phyloP scores from a whole-genome alignment of 2,329 filamentous ascomycete species.

The Teratosphaeria gauchensis region DNA sequence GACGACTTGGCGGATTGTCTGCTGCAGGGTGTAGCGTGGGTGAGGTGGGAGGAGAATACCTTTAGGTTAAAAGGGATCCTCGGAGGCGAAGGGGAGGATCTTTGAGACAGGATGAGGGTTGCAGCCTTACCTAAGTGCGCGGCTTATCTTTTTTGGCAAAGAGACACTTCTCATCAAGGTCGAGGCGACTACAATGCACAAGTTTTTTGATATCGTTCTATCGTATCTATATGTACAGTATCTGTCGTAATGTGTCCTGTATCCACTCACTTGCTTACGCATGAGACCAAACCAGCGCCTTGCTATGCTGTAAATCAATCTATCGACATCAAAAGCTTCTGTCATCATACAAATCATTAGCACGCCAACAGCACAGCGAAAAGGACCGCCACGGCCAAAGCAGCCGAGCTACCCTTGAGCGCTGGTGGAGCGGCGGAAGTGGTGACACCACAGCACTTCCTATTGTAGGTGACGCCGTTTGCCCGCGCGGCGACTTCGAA shows the following conservation, averaged over 20 bases:
- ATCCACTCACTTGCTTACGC: not conserved
- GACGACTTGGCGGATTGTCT: conserved; percentile 76
- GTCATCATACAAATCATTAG: not conserved
- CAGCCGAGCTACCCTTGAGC: not conserved
- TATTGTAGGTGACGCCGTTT: conserved; percentile 62
- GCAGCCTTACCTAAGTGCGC: not conserved
- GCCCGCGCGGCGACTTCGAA: conserved; percentile 62
- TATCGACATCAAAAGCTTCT: not conserved
- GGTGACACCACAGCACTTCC: conserved; percentile 6
- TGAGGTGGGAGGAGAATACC: conserved; percentile 60
- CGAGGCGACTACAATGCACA: too few species aligned
- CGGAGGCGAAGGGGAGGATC: not conserved
- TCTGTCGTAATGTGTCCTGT: not conserved
- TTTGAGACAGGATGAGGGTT: not conserved
- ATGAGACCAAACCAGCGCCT: not conserved
- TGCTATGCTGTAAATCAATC: not conserved
- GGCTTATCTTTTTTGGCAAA: too few species aligned
- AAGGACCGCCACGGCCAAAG: conserved; percentile 2
- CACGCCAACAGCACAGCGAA: not conserved
- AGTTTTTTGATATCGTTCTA: too few species aligned
- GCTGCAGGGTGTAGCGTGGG: conserved; percentile 66
- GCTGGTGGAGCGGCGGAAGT: not conserved
- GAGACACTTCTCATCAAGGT: too few species aligned
- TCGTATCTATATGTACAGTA: not conserved
- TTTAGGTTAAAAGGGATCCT: not conserved